A percentile compares a stretch with the other conserved stretches of the same genome.
phyloP scores from a whole-genome alignment of 2,329 filamentous ascomycete genomes.

The Trichoderma sp. region DNA sequence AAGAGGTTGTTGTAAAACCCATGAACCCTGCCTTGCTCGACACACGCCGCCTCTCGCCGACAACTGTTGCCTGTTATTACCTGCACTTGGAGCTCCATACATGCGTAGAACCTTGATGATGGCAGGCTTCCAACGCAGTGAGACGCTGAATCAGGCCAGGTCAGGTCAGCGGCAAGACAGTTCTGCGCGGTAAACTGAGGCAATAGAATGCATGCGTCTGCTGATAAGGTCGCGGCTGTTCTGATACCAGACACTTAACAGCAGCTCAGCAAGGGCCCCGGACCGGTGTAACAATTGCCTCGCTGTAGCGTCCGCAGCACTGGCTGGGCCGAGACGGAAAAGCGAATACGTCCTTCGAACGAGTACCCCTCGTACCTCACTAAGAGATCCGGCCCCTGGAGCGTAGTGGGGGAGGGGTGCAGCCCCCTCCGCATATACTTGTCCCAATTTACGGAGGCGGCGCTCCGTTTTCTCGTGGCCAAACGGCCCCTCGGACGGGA shows the following conservation, averaged over 20 bases:
- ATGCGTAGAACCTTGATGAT: background rate
- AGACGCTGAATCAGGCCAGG: conserved; percentile 3
- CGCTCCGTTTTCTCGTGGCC: background rate
- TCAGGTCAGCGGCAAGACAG: background rate
- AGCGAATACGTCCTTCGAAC: background rate
- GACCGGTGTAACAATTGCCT: background rate
- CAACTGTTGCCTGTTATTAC: background rate
- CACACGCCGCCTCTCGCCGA: conserved; percentile 7
- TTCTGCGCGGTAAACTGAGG: background rate
- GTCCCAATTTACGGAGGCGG: background rate
- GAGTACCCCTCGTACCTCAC: background rate
- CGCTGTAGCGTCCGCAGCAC: background rate
- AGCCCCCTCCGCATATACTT: background rate
- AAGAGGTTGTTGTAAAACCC: conserved; percentile 8
- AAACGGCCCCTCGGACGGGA: conserved; percentile 12
- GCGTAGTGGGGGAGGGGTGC: conserved; percentile 14
- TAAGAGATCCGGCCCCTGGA: background rate
- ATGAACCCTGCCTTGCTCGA: conserved; percentile 4
- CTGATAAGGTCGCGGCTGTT: conserved; percentile 2
- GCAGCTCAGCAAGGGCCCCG: background rate
- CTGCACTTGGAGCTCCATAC: background rate
- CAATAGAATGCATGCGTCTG: background rate
- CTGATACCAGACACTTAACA: background rate
- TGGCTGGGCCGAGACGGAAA: background rate
- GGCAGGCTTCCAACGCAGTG: background rate